Base-by-base conservation (phyloP, 2,329 filamentous ascomycete species). In the Xylogone sp. region DNA sequence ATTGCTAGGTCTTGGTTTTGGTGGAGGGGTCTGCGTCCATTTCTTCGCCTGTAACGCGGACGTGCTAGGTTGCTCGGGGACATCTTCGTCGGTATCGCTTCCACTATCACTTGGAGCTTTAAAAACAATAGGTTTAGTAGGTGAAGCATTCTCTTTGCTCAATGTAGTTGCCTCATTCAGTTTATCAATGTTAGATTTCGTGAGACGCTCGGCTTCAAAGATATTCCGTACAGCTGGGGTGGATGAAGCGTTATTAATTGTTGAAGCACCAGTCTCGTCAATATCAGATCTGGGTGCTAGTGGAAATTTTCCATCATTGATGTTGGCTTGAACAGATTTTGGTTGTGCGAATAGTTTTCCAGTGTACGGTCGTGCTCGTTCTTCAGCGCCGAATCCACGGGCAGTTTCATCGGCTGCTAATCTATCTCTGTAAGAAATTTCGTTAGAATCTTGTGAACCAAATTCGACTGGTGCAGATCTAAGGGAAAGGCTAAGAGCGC, bases 1-100 rank as follows among this genome's bases (percentile, higher is more conserved):
- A 42, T 49, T 49, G 16, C 24, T 22, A 6, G 47, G 47, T 29
- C 43, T 43, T 43, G 47, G 47, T 19, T 42, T 43, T 20, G 47
- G 47, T 31, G 47, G 47, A 9, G 47, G 47, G 13, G 21, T 43
- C 29, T 49, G 47, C 8, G 47, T 49, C 47, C 47, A 49, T 19
- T 49, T 24, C 8, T 43, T 29, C 10, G 21, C 18, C 19, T 43
- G 47, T 22, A 49, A 21, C n/a, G 47, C 39, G 27, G 47, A 43
- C 13, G 20, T 48, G 29, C n/a, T 24, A 3, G 21, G 16, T 21
- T 27, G 24, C 24, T 24, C 21, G 34, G 13, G n/a, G n/a, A 10
- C 27, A 21, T 13, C 9, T 21, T 48, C 43, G 21, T 44, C 43
- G n/a, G 6, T 21, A 29, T 31, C 45, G 45, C 45, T 31, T 16